phyloP scores from a whole-genome alignment of 495 filamentous ascomycete genomes.

The Gamarada debralockiae region DNA sequence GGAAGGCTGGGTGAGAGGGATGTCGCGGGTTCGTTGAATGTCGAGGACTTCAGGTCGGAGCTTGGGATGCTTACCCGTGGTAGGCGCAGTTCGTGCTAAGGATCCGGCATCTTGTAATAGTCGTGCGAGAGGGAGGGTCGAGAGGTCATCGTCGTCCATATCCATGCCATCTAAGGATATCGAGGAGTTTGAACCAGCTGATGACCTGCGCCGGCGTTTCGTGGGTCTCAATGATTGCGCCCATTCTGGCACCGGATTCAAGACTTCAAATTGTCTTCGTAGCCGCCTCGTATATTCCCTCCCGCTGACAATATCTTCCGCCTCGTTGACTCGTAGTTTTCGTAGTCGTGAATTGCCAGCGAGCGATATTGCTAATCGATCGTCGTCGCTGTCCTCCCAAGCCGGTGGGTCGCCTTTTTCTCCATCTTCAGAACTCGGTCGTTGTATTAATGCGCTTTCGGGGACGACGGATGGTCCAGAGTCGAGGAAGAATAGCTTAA shows the following conservation, averaged over 20 bases:
- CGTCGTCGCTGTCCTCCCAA: conserved; percentile 97
- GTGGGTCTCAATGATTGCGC: conserved; percentile 45
- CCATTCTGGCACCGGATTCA: conserved; percentile 82
- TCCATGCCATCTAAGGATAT: conserved; percentile 42
- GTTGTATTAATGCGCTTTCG: conserved; percentile 38
- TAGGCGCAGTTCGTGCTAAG: conserved; percentile 39
- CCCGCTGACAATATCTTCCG: conserved; percentile 81
- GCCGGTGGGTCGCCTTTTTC: conserved; percentile 46
- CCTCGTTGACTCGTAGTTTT: conserved; percentile 74
- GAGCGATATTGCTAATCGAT: conserved; percentile 77
- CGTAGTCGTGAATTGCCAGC: conserved; percentile 66
- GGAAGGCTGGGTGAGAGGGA: conserved; percentile 55
- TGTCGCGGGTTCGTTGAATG: conserved; percentile 60
- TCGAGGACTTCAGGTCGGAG: conserved; percentile 83
- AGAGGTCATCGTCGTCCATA: conserved; percentile 56
- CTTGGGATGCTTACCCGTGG: conserved; percentile 50
- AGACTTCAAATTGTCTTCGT: conserved; percentile 72
- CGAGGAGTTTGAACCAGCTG: conserved; percentile 42
- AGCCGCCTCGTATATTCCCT: conserved; percentile 79
- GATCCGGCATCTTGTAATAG: conserved; percentile 67
- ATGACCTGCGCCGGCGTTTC: conserved; percentile 54
- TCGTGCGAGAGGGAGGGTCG: conserved; percentile 71
- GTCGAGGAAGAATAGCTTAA: conserved; percentile 68
- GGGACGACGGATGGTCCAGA: conserved; percentile 47
- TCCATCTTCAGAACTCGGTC: conserved; percentile 29